Evolutionary conservation across 495 filamentous ascomycete genomes (phyloP).

Genomic region (Jackrogersella multiformis): DNA sequence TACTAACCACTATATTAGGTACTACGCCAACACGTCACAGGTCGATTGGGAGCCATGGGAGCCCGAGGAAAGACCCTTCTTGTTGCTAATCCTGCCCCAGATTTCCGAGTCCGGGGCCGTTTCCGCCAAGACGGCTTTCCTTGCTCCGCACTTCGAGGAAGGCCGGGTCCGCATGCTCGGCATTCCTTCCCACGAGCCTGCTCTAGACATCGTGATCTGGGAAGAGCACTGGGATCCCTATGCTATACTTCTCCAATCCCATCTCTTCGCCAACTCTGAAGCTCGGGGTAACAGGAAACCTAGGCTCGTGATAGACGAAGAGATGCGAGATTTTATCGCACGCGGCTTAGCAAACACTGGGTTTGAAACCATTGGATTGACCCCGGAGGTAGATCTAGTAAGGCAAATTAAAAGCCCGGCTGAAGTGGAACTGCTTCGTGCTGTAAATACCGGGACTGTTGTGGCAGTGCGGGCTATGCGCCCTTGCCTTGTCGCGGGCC

Average conservation of each 20-base stretch:
- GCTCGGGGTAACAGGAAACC: slow-evolving; percentile 26
- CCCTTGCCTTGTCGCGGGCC: slow-evolving; percentile 58
- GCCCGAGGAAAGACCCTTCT: slow-evolving; percentile 66
- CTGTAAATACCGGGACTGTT: slow-evolving; percentile 67
- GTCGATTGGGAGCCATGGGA: slow-evolving; percentile 67
- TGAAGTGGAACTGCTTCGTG: slow-evolving; percentile 61
- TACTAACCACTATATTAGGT: slow-evolving; percentile 33
- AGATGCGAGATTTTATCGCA: slow-evolving; percentile 65
- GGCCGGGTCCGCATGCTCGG: slow-evolving; percentile 60
- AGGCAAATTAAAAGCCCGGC: slow-evolving; percentile 59
- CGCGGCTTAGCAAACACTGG: slow-evolving; percentile 57
- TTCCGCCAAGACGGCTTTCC: slow-evolving; percentile 59
- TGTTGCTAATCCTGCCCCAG: slow-evolving; percentile 61
- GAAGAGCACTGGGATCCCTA: slow-evolving; percentile 69
- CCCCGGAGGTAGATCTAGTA: slow-evolving; percentile 59
- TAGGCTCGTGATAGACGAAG: slow-evolving; percentile 65
- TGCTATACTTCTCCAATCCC: slow-evolving; percentile 52
- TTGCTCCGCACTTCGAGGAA: slow-evolving; percentile 64
- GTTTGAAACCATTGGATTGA: slow-evolving; percentile 58
- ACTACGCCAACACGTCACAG: slow-evolving; percentile 65
- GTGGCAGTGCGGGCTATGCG: slow-evolving; percentile 64
- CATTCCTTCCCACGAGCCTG: slow-evolving; percentile 56
- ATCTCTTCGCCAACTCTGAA: slow-evolving; percentile 32
- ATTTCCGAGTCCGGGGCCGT: slow-evolving; percentile 46
- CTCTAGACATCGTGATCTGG: slow-evolving; percentile 59